Evolutionary conservation across 306 rosid species (phyloP).

Genomic region (Quillaja saponaria): DNA sequence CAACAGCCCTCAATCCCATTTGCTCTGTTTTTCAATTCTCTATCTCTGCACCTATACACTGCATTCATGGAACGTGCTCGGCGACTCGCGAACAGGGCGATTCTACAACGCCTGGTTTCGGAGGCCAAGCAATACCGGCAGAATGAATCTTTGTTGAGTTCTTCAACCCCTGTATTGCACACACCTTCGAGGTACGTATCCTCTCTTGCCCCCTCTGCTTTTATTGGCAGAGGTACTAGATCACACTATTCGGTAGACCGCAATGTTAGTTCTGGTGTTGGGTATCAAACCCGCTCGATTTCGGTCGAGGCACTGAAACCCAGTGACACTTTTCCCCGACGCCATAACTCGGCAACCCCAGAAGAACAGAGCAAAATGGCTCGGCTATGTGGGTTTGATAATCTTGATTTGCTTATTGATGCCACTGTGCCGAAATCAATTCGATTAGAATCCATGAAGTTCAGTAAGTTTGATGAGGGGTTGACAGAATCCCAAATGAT

Average conservation of each 20-base stretch:
- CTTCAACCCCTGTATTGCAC: conserved; percentile 53
- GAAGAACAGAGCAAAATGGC: conserved; percentile 88
- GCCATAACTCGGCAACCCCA: conserved; percentile 94
- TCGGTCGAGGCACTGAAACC: conserved; percentile 79
- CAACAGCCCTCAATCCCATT: conserved; percentile 29
- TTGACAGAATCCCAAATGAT: conserved; percentile 88
- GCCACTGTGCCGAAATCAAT: conserved; percentile 96
- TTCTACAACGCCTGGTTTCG: conserved; percentile 77
- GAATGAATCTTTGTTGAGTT: conserved; percentile 49
- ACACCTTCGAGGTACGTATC: conserved; percentile 72
- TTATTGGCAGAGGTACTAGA: conserved; percentile 39
- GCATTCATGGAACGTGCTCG: conserved; percentile 93
- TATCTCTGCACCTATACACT: background rate
- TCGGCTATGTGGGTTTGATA: conserved; percentile 50
- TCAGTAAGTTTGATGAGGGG: conserved; percentile 79
- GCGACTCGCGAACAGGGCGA: conserved; percentile 81
- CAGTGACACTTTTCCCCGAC: conserved; percentile 88
- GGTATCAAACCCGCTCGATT: conserved; percentile 68
- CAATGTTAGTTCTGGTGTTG: conserved; percentile 34
- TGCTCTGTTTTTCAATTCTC: conserved; percentile 6
- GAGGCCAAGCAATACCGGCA: conserved; percentile 68
- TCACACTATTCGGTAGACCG: conserved; percentile 34
- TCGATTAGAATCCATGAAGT: conserved; percentile 63
- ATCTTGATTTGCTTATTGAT: conserved; percentile 70
- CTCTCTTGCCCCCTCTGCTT: conserved; percentile 58